Conservation (phyloP, 495 filamentous ascomycete species). For the Penicillium cinerascens region DNA sequence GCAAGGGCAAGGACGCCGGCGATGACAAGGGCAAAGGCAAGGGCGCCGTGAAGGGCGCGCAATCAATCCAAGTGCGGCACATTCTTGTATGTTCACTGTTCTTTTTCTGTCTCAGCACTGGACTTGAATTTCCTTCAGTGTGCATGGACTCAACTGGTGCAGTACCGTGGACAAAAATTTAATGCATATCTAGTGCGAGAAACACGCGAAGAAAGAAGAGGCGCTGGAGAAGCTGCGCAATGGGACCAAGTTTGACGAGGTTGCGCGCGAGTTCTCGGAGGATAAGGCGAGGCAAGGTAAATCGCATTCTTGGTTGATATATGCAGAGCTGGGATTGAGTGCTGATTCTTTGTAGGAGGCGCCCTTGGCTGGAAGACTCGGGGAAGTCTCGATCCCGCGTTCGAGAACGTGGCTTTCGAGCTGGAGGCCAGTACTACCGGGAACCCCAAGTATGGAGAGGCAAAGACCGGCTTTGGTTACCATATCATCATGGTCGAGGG, state of each 20-base stretch:
- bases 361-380: slow-evolving; percentile 80
- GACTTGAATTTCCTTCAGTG: not conserved
- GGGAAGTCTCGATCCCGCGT: slow-evolving; percentile 67
- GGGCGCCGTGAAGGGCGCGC: slow-evolving; percentile 64
- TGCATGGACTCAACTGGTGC: not conserved
- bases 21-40: slow-evolving; percentile 41
- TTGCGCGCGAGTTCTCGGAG: slow-evolving; percentile 80
- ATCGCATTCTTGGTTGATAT: slow-evolving; percentile 7
- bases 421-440: slow-evolving; percentile 72
- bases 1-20: slow-evolving; percentile 47
- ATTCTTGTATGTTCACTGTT: slow-evolving; percentile 60
- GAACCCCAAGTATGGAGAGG: slow-evolving; percentile 72
- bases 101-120: not conserved
- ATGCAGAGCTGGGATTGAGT: not conserved
- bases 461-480: slow-evolving; percentile 85
- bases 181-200: slow-evolving; percentile 62
- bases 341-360: slow-evolving; percentile 52
- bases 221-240: slow-evolving; percentile 72
- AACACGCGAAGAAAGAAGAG: slow-evolving; percentile 84
- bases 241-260: slow-evolving; percentile 83
- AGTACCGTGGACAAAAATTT: not conserved
- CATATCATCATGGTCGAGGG: slow-evolving; percentile 90
- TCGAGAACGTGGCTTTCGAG: slow-evolving; percentile 78
- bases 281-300: slow-evolving; percentile 82
- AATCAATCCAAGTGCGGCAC: slow-evolving; percentile 80